Evolutionary conservation across 441 rosid genomes (phyloP).

Genomic region (Brassica balearica): DNA sequence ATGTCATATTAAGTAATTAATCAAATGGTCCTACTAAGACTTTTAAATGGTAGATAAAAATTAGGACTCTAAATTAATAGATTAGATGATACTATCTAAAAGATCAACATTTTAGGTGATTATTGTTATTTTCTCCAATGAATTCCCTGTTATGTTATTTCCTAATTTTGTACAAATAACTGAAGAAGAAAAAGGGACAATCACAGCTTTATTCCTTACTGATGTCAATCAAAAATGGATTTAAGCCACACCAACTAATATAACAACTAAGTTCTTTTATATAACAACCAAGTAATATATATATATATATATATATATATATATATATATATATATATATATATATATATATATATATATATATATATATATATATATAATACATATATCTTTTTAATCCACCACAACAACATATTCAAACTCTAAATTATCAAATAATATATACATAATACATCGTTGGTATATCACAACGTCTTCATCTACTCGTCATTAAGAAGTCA

Average conservation of each 20-base stretch:
- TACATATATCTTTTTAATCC: not conserved
- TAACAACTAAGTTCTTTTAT: not conserved
- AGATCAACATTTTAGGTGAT: not conserved
- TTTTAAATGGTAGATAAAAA: too few species aligned
- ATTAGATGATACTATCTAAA: not conserved
- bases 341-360: not conserved
- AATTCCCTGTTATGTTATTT: not conserved
- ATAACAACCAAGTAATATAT: not conserved
- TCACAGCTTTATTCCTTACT: not conserved
- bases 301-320: not conserved
- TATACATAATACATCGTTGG: not conserved
- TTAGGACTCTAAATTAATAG: too few species aligned
- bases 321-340: too few species aligned
- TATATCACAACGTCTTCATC: slow-evolving; percentile 3
- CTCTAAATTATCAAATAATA: slow-evolving; percentile 7
- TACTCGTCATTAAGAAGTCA: slow-evolving; percentile 37
- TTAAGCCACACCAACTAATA: not conserved
- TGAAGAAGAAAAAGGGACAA: not conserved
- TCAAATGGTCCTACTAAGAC: too few species aligned
- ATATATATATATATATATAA: not conserved
- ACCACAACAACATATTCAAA: not conserved
- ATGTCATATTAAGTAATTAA: too few species aligned
- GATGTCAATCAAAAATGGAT: not conserved
- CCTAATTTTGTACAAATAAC: not conserved
- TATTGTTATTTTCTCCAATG: not conserved